Base-by-base conservation (phyloP, 768 basidiomycete species). In the Rhodotorula graminis region DNA sequence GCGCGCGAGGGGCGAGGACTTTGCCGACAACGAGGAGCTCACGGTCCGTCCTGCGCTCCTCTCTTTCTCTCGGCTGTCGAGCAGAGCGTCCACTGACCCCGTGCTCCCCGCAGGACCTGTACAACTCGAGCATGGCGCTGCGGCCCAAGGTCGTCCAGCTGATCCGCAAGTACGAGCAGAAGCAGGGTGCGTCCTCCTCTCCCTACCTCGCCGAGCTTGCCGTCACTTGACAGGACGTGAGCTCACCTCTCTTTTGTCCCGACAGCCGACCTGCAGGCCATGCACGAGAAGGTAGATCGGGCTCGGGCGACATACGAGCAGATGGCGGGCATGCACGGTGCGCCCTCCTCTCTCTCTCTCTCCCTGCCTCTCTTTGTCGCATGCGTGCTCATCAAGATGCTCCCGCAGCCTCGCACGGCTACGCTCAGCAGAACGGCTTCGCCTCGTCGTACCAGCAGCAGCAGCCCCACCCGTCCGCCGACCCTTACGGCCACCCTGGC, bases 81-180 rank as follows among this genome's bases (percentile, higher is more conserved):
- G 31, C 25, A 15, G 27, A n/a, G 11, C 14, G 47, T 14, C 8
- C 14, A 12, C 44, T 65, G 44, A 65, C 33, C 29, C 37, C 25
- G n/a, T 6, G 29, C n/a, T 33, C 21, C 50, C 27, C 25, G 37
- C 82, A 94, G 89, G 93, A 96, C 80, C 80, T 97, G 63, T 97
- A 98, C 81, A 87, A 93, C 56, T 87, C 88, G 33, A 89, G 90
- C 77, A 93, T 98, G 88, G 85, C 88, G 8, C 82, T 96, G 53
- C 85, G 94, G 58, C 93, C 93, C 14, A 94, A 93, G 84, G 95
- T 98, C 74, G 93, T 96, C 72, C 93, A 93, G 79, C 82, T 98
- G 65, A 96, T 97, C 73, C 93, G 96, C 80, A 96, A 93, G 83
- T 97, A 97, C 79, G 93, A 90, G 77, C 93, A 95, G 83, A 96